Evolutionary conservation across 208 protist genomes (phyloP), one percentile per base, ranked within the genome.

Genomic region (Leptomonas seymouri): DNA sequence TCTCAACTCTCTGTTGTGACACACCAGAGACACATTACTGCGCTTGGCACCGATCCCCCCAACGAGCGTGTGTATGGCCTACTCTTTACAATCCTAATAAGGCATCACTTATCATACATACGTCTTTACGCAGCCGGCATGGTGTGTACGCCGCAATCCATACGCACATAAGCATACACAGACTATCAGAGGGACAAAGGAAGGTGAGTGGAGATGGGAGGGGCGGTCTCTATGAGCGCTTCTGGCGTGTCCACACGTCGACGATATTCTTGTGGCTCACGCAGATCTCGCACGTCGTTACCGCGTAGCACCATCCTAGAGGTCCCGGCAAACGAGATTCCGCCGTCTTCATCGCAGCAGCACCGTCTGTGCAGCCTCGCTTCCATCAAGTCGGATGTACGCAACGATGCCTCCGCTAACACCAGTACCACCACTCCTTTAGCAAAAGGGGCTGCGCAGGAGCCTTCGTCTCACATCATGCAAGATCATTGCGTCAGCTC

Each of bases 281-380:
- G 28, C 16, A 34, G 54, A n/a, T 59, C 54, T 18, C 54, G 54
- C 15, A 59, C 54, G 36, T 59, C 54, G 30, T n/a, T 59, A 6
- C 20, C 27, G 14, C 28, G 54, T n/a, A 45, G 20, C 25, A 2
- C 54, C 9, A 41, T 59, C 20, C 15, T 45, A 16, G 34, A 45
- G 6, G 20, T 20, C 14, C n/a, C 21, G 5, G 18, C 16, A 20
- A 20, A 8, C 51, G 18, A 57, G 54, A 30, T 16, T 20, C 20
- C 54, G 18, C n/a, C 49, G 0, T 28, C 49, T 0, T 34, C 7
- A 34, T 27, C 54, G 34, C 34, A 4, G 54, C 54, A 59, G 31
- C 54, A 27, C 16, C 54, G 34, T 6, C 34, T 46, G 28, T 41
- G 34, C 20, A n/a, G 28, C 54, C 7, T 27, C 16, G 20, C 54